phyloP scores from a whole-genome alignment of 2,329 filamentous ascomycete species.

The Berkeleyomyces rouxiae region DNA sequence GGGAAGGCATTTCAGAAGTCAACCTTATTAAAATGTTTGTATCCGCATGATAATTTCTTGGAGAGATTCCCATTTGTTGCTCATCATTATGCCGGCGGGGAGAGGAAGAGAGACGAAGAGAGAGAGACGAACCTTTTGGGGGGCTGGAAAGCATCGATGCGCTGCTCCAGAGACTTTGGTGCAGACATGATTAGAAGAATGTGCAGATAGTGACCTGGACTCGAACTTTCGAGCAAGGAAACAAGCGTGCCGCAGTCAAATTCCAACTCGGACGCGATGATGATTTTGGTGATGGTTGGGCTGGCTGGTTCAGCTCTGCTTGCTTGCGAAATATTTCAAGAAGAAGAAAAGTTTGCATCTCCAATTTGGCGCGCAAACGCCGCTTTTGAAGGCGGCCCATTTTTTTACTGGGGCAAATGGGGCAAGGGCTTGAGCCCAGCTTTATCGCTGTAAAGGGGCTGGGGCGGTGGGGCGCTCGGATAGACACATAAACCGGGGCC shows the following conservation, averaged over 20 bases:
- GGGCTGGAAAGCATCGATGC: constrained; percentile 68
- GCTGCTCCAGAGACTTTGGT: constrained; percentile 54
- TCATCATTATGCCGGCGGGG: constrained; percentile 41
- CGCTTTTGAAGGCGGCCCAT: constrained; percentile 6
- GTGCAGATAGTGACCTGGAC: neutral
- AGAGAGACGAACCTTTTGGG: constrained; percentile 61
- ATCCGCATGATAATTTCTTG: constrained; percentile 78
- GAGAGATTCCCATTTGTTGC: constrained; percentile 99
- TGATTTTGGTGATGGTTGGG: neutral
- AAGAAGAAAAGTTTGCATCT: neutral
- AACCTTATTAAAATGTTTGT: constrained; percentile 47
- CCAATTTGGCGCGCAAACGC: neutral
- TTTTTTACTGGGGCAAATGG: neutral
- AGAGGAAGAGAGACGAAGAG: constrained; percentile 2
- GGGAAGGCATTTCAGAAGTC: constrained; percentile 37
- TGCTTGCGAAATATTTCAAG: neutral
- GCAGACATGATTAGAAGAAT: neutral
- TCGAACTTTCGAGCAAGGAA: constrained; percentile 6
- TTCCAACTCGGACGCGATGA: neutral
- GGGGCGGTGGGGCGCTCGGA: neutral
- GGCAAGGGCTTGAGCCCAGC: constrained; percentile 8
- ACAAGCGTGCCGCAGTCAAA: neutral
- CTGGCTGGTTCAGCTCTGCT: too few relatives aligned
- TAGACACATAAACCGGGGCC: neutral
- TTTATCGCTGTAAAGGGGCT: constrained; percentile 1